Evolutionary conservation across 768 basidiomycete genomes (phyloP).

Genomic region (Cubamyces sp.): DNA sequence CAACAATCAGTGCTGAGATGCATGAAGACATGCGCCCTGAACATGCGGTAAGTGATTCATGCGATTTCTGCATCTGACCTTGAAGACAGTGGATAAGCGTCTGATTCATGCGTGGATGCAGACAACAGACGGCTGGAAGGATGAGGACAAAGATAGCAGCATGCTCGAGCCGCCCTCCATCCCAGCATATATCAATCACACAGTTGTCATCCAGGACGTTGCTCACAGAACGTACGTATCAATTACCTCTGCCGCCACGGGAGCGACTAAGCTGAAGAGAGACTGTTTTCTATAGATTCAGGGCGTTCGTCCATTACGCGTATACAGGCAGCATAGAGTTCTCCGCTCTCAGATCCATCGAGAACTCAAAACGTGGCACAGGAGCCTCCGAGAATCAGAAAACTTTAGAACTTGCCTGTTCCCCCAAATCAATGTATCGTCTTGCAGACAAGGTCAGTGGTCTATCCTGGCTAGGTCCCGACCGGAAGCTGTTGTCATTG

Average conservation of each 20-base stretch:
- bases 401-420: conserved; percentile 7
- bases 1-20: too few species aligned
- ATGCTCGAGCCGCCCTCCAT: too few species aligned
- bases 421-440: conserved; percentile 34
- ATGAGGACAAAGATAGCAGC: too few species aligned
- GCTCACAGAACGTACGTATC: conserved; percentile 18
- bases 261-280: too few species aligned
- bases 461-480: too few species aligned
- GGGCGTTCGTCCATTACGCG: conserved; percentile 25
- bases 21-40: too few species aligned
- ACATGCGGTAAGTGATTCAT: too few species aligned
- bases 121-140: too few species aligned
- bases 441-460: conserved; percentile 27
- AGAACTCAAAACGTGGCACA: background rate
- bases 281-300: background rate
- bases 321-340: conserved; percentile 25
- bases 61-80: too few species aligned
- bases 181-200: background rate
- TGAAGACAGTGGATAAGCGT: too few species aligned
- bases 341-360: conserved; percentile 17
- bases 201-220: conserved; percentile 1
- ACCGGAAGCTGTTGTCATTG: background rate
- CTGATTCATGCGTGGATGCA: too few species aligned
- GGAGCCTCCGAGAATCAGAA: background rate
- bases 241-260: too few species aligned